Base-by-base conservation (phyloP, 306 rosid genomes). In the Malus domestica region DNA sequence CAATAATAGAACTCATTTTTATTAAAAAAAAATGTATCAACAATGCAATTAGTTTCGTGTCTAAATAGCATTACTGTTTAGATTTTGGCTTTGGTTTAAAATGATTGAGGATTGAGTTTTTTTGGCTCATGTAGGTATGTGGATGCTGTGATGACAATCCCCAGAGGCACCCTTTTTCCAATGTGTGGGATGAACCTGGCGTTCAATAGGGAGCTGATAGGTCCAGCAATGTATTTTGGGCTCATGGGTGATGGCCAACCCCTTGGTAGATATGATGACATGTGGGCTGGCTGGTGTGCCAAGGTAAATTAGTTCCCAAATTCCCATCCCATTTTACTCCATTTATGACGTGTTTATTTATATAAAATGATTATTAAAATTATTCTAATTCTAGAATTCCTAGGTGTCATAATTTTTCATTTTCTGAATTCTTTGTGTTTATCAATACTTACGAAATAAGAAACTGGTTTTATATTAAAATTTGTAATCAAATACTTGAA, bases 181-280 rank as follows among this genome's bases (percentile, higher is more conserved):
- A 78, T 82, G 87, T 84, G 85, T 80, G 88, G 88, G 76, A 84
- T 84, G 88, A 87, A 87, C 80, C 83, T 82, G 61, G 87, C 76
- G 20, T 87, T 84, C 42, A 10, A 87, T 62, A 83, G 85, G 7
- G 87, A 85, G 62, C 67, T 85, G 25, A 82, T 85, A 8, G 88
- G 90, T 35, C 87, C 85, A n/a, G 84, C 87, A 25, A 75, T 87
- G 90, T 87, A 80, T 45, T 85, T 85, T 76, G 87, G 87, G 35
- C 88, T 87, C 70, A 84, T 82, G 88, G 88, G 88, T 8, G 83
- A 84, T 72, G 88, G 90, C 22, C 87, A 73, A 57, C 87, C 88
- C 15, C 78, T 82, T 44, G 82, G 88, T 57, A 76, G 85, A 59
- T 87, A 85, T 66, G 87, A 87, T 52, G 84, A 87, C 49, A 87